Evolutionary conservation across 495 filamentous ascomycete genomes (phyloP), one percentile per base, ranked within the genome.

Genomic region (Neohortaea acidophila): DNA sequence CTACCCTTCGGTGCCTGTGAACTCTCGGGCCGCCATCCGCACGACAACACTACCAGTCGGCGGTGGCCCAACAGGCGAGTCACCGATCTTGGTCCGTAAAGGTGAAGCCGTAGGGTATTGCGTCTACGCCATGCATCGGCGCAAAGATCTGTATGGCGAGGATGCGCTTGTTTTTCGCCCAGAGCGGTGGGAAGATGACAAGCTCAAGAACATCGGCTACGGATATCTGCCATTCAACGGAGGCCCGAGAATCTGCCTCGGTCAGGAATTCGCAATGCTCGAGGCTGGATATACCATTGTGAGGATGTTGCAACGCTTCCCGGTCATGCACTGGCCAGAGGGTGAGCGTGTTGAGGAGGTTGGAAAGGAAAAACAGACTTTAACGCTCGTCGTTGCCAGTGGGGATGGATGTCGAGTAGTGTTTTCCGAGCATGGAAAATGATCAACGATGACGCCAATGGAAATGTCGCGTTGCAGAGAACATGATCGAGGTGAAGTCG

Each of bases 221-320:
- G 36, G 32, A 10, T 53, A 29, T 22, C 15, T 50, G 21, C 47
- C 47, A 1, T 53, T 53, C 28, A 26, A 21, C 14, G 51, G 48
- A n/a, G 51, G 51, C 1, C 81, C 84, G 25, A 65, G 86, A 25
- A 87, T 93, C 40, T 94, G 86, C 58, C 72, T 94, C 49, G 86
- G 86, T 8, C 84, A 62, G 47, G 54, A 52, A 25, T 62, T 62
- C 44, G 59, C 59, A 20, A 45, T 62, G 4, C 61, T 56, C 6
- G 59, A 62, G 41, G 53, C 60, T 52, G 54, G 36, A 10, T 62
- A 62, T 38, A 59, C 56, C 10, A 33, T 65, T 24, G 55, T 55
- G 20, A 51, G 64, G 29, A 36, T 67, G 24, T 58, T 68, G 30
- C 64, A 68, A 59, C 14, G 15, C 7, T n/a, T n/a, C n/a, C n/a